Conservation (phyloP, 2,329 filamentous ascomycete species). For the Chrysoporthe austroafricana region DNA sequence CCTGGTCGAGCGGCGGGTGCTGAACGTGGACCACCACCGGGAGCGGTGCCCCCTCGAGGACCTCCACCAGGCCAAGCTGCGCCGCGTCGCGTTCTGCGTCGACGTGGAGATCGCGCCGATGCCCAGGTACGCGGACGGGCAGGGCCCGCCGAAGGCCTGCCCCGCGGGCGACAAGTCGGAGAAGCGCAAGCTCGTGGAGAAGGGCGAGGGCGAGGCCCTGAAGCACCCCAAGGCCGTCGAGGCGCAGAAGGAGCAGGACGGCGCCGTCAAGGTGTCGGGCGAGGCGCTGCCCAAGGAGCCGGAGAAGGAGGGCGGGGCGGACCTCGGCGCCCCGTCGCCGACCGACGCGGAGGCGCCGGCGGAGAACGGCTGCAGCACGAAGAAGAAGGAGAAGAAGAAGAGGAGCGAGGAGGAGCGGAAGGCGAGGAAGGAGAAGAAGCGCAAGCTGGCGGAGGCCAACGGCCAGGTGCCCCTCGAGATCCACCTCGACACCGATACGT, state of each 20-base stretch:
- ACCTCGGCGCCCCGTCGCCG: slow-evolving; percentile 27
- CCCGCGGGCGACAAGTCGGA: slow-evolving; percentile 59
- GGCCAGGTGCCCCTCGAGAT: slow-evolving; percentile 86
- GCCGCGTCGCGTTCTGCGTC: slow-evolving; percentile 91
- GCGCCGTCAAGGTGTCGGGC: slow-evolving; percentile 46
- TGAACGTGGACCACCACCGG: slow-evolving; percentile 83
- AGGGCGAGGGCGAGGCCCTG: slow-evolving; percentile 73
- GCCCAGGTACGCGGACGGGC: slow-evolving; percentile 73
- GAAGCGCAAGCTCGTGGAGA: slow-evolving; percentile 68
- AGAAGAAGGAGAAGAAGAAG: slow-evolving; percentile 96
- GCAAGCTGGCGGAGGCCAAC: slow-evolving; percentile 83
- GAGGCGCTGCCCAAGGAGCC: slow-evolving; percentile 46
- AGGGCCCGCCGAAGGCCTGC: slow-evolving; percentile 47
- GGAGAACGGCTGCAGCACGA: slow-evolving; percentile 43
- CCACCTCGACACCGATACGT: slow-evolving; percentile 69
- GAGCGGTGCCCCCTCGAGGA: slow-evolving; percentile 80
- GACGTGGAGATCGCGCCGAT: slow-evolving; percentile 95
- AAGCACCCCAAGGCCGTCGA: slow-evolving; percentile 67
- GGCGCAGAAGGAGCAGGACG: slow-evolving; percentile 55
- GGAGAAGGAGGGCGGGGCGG: slow-evolving; percentile 39
- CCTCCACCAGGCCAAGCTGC: slow-evolving; percentile 77
- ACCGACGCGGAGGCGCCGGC: slow-evolving; percentile 16
- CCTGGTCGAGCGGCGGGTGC: slow-evolving; percentile 75
- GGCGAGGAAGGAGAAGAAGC: slow-evolving; percentile 86
- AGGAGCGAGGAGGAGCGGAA: slow-evolving; percentile 91